Evolutionary conservation across 129 eudicot genomes (phyloP), one percentile per base, ranked within the genome.

Genomic region (Silybum marianum): DNA sequence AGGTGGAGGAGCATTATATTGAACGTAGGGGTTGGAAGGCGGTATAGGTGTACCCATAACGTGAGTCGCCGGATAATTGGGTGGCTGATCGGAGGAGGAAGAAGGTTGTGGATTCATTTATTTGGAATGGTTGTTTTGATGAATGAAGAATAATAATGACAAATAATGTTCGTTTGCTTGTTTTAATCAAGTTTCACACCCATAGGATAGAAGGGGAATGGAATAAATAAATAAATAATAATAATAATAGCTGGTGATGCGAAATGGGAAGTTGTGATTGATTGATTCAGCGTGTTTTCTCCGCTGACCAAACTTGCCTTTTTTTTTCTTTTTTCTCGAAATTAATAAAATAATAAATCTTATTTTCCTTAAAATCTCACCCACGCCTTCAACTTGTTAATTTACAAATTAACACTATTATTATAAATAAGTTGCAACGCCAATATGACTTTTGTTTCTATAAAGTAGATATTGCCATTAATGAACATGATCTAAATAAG

Each of bases 1-100:
- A 34, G 83, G 81, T 0, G 76, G 81, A 26, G 87, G 73, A 9
- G 91, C 86, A 12, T 86, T 30, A 76, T 91, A 84, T 11, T 87
- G 90, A 42, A 90, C 63, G 77, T 91, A 91, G 7, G 98, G 93
- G 51, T 83, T 78, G 62, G 73, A 21, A 3, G 82, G 74, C 4
- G 51, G 78, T 23, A 30, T 73, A 11, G 82, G 82, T 3, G 86
- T 72, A 13, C 75, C 82, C 82, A 71, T 83, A 24, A 71, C 82
- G 73, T 76, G 86, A 12, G 82, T 83, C 25, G 26, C 70, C 79
- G 68, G 30, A 71, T 82, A 75, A 69, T 51, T 34, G 76, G 6
- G 60, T 1, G 69, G 13, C 5, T 72, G 82, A 77, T 62, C 74
- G 65, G 78, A 70, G 24, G 82, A 73, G 11, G 84, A 62, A 51